Evolutionary conservation across 2,329 filamentous ascomycete species (phyloP).

Genomic region (Thielaviopsis punctulata): DNA sequence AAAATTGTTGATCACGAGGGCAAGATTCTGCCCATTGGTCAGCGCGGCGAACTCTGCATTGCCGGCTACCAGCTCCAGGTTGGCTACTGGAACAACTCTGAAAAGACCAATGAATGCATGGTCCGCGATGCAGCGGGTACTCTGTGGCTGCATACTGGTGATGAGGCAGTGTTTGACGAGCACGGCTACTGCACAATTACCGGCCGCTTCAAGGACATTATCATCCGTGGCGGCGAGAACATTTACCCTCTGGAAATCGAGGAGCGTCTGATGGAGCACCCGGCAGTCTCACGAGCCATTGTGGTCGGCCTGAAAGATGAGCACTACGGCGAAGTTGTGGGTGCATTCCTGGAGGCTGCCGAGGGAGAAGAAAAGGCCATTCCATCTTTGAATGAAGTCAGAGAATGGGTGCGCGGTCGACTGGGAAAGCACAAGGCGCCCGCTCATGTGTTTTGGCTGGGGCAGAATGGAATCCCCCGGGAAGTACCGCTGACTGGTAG

Average conservation of each 20-base stretch:
- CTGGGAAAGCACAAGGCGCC: slow-evolving; percentile 55
- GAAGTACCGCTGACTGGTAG: slow-evolving; percentile 51
- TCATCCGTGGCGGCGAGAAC: slow-evolving; percentile 61
- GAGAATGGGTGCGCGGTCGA: slow-evolving; percentile 42
- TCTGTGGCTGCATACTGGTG: slow-evolving; percentile 50
- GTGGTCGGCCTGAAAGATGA: slow-evolving; percentile 52
- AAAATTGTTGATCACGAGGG: slow-evolving; percentile 61
- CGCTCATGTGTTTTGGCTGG: slow-evolving; percentile 59
- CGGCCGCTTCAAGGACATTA: slow-evolving; percentile 63
- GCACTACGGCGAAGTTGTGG: slow-evolving; percentile 60
- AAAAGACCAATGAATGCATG: slow-evolving; percentile 52
- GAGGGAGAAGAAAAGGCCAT: slow-evolving; percentile 15
- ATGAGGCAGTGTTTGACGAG: slow-evolving; percentile 51
- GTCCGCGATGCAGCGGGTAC: slow-evolving; percentile 33
- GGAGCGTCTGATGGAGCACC: slow-evolving; percentile 50
- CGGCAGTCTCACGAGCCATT: slow-evolving; percentile 43
- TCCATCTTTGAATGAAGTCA: slow-evolving; percentile 36
- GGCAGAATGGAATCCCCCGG: slow-evolving; percentile 36
- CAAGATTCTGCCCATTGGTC: slow-evolving; percentile 47
- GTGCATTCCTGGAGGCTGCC: slow-evolving; percentile 38
- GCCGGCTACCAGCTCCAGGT: slow-evolving; percentile 60
- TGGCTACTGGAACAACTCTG: slow-evolving; percentile 51
- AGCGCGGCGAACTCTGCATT: slow-evolving; percentile 58
- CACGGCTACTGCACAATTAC: slow-evolving; percentile 57
- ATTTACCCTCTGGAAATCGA: slow-evolving; percentile 61